phyloP scores from a whole-genome alignment of 2,329 filamentous ascomycete species.

The Diplocarpon mali region DNA sequence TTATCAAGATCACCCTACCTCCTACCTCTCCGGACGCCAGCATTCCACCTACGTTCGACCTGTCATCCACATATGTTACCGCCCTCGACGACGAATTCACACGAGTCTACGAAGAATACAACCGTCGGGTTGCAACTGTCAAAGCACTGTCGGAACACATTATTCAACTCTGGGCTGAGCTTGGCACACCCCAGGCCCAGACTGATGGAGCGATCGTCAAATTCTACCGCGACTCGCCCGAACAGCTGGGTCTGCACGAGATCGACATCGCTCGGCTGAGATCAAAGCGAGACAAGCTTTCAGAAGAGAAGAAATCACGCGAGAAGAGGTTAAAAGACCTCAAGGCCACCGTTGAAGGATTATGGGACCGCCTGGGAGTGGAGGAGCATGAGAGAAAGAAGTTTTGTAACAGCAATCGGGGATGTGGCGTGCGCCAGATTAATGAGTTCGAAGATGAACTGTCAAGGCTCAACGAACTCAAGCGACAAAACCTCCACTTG shows the following conservation, averaged over 20 bases:
- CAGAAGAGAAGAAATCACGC: conserved; percentile 78
- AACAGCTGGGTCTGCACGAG: conserved; percentile 86
- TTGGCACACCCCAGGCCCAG: conserved; percentile 87
- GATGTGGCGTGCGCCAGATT: conserved; percentile 81
- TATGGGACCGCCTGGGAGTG: conserved; percentile 83
- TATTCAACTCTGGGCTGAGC: conserved; percentile 89
- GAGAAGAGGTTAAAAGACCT: conserved; percentile 69
- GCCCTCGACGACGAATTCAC: conserved; percentile 85
- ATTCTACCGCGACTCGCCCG: conserved; percentile 78
- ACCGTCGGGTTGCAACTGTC: conserved; percentile 65
- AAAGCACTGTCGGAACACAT: conserved; percentile 70
- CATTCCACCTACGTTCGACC: conserved; percentile 74
- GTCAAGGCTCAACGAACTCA: conserved; percentile 75
- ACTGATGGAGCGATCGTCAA: conserved; percentile 82
- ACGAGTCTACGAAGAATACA: conserved; percentile 93
- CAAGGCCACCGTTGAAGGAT: conserved; percentile 62
- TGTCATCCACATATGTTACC: conserved; percentile 82
- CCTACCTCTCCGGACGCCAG: conserved; percentile 68
- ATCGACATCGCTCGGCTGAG: conserved; percentile 69
- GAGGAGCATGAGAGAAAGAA: conserved; percentile 73
- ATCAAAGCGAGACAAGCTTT: conserved; percentile 66
- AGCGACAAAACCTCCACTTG: conserved; percentile 86
- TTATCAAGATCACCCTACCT: conserved; percentile 75
- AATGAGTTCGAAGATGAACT: conserved; percentile 96
- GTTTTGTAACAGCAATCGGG: conserved; percentile 79